These are phyloP conservation scores for Cladosporium colombiae DNA, from an alignment of 2,329 filamentous ascomycete genomes.

Conservation along the genomic window DNA sequence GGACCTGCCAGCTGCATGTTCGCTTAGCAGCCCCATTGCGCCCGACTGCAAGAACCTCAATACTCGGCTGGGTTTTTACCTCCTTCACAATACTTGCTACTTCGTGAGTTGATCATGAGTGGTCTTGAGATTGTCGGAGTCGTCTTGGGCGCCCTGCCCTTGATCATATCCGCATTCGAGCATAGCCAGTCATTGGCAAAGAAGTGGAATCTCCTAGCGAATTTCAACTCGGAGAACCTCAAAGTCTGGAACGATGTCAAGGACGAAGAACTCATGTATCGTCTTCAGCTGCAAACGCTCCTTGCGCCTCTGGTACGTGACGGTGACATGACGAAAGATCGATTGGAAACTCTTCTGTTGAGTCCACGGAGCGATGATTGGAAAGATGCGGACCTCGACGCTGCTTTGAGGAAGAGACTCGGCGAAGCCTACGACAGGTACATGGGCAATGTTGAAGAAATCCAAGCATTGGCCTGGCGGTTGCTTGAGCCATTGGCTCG, in stretches of 20 bases:
- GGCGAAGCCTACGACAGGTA: constrained; percentile 3
- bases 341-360: neutral
- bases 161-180: neutral
- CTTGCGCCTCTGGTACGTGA: constrained; percentile 1
- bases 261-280: constrained; percentile 21
- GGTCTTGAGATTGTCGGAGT: neutral
- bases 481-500: constrained; percentile 11
- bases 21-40: neutral
- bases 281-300: constrained; percentile 7
- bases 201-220: neutral
- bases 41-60: neutral
- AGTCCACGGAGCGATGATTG: neutral
- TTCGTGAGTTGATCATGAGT: neutral
- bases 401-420: neutral
- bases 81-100: neutral
- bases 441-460: constrained; percentile 13
- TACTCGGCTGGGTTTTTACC: neutral
- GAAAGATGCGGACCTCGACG: neutral
- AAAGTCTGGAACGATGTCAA: constrained; percentile 20
- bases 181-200: neutral
- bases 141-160: neutral
- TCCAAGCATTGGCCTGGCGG: constrained; percentile 10
- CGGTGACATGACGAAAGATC: neutral
- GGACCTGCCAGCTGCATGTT: neutral
- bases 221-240: neutral